phyloP scores from a whole-genome alignment of 2,329 filamentous ascomycete species.

The Penicillium sp. region DNA sequence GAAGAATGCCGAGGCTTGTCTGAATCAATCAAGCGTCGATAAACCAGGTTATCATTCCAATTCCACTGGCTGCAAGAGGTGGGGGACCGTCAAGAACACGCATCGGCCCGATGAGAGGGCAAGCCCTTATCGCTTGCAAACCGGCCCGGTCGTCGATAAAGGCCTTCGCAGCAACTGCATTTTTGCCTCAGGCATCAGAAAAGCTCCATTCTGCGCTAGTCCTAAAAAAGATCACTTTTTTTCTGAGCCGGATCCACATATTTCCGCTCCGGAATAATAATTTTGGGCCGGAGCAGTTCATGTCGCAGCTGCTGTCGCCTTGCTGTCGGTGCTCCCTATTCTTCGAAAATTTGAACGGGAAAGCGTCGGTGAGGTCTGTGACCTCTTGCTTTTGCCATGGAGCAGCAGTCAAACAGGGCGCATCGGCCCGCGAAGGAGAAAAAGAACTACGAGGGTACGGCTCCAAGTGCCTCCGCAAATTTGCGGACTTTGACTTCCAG shows the following conservation, averaged over 20 bases:
- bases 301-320: conserved; percentile 14
- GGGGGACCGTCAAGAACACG: too few species aligned
- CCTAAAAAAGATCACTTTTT: conserved; percentile 14
- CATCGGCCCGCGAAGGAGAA: conserved; percentile 88
- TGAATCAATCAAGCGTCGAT: too few species aligned
- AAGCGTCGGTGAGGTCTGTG: conserved; percentile 25
- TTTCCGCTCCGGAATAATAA: conserved; percentile 36
- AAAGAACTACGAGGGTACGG: conserved; percentile 66
- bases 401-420: conserved; percentile 77
- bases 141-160: conserved; percentile 10
- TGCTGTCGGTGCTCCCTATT: conserved; percentile 16
- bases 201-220: conserved; percentile 10
- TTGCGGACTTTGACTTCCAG: conserved; percentile 12
- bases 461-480: conserved; percentile 11
- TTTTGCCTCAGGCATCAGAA: conserved; percentile 18
- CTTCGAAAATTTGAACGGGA: conserved; percentile 14
- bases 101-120: conserved; percentile 16
- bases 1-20: too few species aligned
- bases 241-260: conserved; percentile 18
- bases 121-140: conserved; percentile 8
- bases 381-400: conserved; percentile 56
- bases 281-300: conserved; percentile 28
- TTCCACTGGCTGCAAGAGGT: too few species aligned
- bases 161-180: background rate
- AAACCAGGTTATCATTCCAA: too few species aligned